Percentiles rank a stretch among this genome's conserved stretches.
Evolutionary conservation across 805 yeast genomes (phyloP).

Genomic region (Candida tibetensis): DNA sequence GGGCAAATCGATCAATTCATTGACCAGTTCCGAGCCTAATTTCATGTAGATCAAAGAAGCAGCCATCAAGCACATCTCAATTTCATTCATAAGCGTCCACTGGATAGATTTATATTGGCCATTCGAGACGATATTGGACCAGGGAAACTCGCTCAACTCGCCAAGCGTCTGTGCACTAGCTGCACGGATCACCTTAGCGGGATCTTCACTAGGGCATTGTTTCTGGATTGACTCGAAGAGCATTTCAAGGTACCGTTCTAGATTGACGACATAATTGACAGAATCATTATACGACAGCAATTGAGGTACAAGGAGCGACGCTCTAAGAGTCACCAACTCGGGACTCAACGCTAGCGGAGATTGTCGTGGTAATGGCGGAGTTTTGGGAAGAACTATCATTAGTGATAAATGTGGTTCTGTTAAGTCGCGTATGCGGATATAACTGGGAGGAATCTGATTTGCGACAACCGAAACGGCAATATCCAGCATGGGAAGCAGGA

Average conservation of each 20-base stretch:
- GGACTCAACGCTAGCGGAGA: conserved; percentile 4
- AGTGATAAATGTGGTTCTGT: too few relatives aligned
- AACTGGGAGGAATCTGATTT: too few relatives aligned
- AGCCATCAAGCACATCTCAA: conserved; percentile 24
- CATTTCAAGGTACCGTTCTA: conserved; percentile 35
- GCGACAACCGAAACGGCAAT: too few relatives aligned
- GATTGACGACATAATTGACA: conserved; percentile 27
- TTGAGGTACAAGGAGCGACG: conserved; percentile 12
- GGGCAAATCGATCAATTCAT: conserved; percentile 31
- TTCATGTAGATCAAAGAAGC: conserved; percentile 27
- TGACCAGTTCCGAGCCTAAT: conserved; percentile 35
- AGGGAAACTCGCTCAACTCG: conserved; percentile 12
- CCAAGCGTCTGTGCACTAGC: conserved; percentile 5
- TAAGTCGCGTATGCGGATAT: too few relatives aligned
- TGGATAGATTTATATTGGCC: background rate
- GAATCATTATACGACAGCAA: conserved; percentile 19
- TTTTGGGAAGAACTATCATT: conserved; percentile 35
- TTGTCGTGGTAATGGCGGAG: conserved; percentile 27
- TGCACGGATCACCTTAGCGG: conserved; percentile 4
- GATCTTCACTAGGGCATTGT: background rate
- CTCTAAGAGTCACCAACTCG: conserved; percentile 16
- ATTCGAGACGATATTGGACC: conserved; percentile 8
- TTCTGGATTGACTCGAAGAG: conserved; percentile 1
- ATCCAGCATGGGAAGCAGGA: too few relatives aligned
- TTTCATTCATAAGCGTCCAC: conserved; percentile 35